Conservation (phyloP, 345 rosid species). For the Rhodamnia argentea region DNA sequence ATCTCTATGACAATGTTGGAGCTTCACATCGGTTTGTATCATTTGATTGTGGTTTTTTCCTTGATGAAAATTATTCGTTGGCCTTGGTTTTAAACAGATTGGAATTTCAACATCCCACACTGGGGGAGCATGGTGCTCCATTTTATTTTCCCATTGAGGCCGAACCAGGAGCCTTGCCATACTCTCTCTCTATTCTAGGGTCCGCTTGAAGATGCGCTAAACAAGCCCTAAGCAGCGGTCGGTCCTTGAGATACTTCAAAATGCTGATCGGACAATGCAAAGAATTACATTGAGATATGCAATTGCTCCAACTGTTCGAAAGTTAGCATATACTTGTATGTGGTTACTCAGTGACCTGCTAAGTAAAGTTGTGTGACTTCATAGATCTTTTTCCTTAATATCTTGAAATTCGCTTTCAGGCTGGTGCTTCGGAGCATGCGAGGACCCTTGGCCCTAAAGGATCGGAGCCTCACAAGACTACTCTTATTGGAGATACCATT, state of each 20-base stretch:
- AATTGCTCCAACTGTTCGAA: neutral
- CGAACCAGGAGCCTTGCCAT: too few species aligned
- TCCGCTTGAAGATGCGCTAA: too few species aligned
- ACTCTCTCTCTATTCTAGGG: too few species aligned
- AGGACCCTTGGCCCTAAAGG: neutral
- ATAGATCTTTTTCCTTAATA: too few species aligned
- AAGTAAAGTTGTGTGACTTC: too few species aligned
- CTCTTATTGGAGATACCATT: neutral
- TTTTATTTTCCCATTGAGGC: too few species aligned
- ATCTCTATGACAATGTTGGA: too few species aligned
- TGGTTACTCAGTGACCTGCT: too few species aligned
- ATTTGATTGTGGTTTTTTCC: too few species aligned
- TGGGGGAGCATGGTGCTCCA: conserved; percentile 6
- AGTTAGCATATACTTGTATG: neutral
- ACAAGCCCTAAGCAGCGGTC: too few species aligned
- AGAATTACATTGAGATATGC: conserved; percentile 1
- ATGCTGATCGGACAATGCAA: conserved; percentile 5
- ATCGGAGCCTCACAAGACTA: neutral
- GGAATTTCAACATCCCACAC: conserved; percentile 5
- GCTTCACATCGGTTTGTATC: too few species aligned
- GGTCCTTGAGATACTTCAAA: too few species aligned
- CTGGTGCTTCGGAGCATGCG: conserved; percentile 6
- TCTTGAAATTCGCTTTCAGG: neutral
- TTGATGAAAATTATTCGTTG: neutral
- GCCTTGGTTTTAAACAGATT: neutral